phyloP scores from a whole-genome alignment of 495 filamentous ascomycete species.

The Aeminium ludgeri region DNA sequence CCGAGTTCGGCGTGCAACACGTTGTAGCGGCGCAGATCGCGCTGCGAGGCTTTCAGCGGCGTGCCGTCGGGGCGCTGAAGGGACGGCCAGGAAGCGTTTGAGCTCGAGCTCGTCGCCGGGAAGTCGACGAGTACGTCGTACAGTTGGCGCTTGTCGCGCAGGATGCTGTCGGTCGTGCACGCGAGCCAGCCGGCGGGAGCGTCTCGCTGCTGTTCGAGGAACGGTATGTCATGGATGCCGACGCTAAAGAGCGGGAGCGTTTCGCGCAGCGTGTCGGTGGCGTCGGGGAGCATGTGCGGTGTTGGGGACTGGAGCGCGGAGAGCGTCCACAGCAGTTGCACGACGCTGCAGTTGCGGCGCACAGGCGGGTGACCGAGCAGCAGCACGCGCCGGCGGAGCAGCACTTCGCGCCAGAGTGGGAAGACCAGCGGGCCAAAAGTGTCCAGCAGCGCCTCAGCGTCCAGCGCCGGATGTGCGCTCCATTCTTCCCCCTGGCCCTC shows the following conservation, averaged over 20 bases:
- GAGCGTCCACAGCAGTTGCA: slow-evolving; percentile 84
- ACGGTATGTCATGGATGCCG: slow-evolving; percentile 81
- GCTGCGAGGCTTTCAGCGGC: slow-evolving; percentile 70
- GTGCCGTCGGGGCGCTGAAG: slow-evolving; percentile 46
- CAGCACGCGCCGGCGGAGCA: slow-evolving; percentile 75
- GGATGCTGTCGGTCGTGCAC: slow-evolving; percentile 84
- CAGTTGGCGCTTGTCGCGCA: slow-evolving; percentile 65
- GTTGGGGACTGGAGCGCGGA: slow-evolving; percentile 57
- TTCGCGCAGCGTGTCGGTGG: slow-evolving; percentile 37
- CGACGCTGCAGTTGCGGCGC: slow-evolving; percentile 58
- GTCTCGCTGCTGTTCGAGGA: slow-evolving; percentile 40
- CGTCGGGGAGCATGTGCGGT: slow-evolving; percentile 43
- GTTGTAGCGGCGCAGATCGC: slow-evolving; percentile 66
- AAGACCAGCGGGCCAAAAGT: slow-evolving; percentile 82
- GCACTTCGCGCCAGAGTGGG: slow-evolving; percentile 73
- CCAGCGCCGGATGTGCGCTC: slow-evolving; percentile 64
- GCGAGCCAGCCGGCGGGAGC: slow-evolving; percentile 55
- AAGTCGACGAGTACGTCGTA: slow-evolving; percentile 79
- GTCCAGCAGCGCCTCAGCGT: slow-evolving; percentile 57
- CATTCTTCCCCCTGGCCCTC: background rate
- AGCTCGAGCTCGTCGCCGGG: slow-evolving; percentile 40
- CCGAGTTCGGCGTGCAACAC: slow-evolving; percentile 52
- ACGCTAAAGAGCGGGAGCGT: slow-evolving; percentile 78
- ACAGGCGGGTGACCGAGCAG: slow-evolving; percentile 74
- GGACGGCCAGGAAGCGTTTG: slow-evolving; percentile 48